Conservation (phyloP, 2,329 filamentous ascomycete genomes). For the Colletotrichum cordylinicola region DNA sequence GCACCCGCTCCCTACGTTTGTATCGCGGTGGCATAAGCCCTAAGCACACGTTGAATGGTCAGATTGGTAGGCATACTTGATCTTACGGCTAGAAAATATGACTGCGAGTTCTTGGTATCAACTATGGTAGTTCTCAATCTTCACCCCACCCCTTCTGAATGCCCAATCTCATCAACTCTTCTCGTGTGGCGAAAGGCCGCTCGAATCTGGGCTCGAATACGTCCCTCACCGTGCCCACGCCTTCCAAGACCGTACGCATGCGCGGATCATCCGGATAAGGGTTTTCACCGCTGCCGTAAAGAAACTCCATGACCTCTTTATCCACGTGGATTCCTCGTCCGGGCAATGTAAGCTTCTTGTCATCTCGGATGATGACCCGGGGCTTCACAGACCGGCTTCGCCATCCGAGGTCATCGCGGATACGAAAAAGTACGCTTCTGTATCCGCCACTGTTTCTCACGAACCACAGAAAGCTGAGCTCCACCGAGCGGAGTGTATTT, state of each 20-base stretch:
- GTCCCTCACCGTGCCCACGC: not conserved
- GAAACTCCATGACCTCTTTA: slow-evolving; percentile 22
- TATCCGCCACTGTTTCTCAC: slow-evolving; percentile 2
- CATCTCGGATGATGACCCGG: not conserved
- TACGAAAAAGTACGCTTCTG: slow-evolving; percentile 23
- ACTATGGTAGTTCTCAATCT: not conserved
- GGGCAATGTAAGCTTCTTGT: not conserved
- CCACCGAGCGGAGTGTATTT: slow-evolving; percentile 31
- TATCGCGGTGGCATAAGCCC: too few relatives aligned
- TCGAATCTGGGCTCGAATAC: not conserved
- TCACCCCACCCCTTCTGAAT: not conserved
- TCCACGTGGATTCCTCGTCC: not conserved
- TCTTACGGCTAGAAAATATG: too few relatives aligned
- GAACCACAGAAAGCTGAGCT: slow-evolving; percentile 38
- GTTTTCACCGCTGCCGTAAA: slow-evolving; percentile 28
- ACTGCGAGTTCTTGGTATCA: not conserved
- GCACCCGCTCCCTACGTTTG: not conserved
- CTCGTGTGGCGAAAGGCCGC: not conserved
- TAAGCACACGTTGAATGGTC: too few relatives aligned
- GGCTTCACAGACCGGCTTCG: slow-evolving; percentile 13
- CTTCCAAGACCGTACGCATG: not conserved
- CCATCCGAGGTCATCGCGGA: slow-evolving; percentile 26
- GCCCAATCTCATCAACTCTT: not conserved
- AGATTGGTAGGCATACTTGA: too few relatives aligned
- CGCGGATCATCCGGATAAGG: slow-evolving; percentile 17